Base-by-base conservation (phyloP, 179 eudicot species). In the Beta macrorhiza region DNA sequence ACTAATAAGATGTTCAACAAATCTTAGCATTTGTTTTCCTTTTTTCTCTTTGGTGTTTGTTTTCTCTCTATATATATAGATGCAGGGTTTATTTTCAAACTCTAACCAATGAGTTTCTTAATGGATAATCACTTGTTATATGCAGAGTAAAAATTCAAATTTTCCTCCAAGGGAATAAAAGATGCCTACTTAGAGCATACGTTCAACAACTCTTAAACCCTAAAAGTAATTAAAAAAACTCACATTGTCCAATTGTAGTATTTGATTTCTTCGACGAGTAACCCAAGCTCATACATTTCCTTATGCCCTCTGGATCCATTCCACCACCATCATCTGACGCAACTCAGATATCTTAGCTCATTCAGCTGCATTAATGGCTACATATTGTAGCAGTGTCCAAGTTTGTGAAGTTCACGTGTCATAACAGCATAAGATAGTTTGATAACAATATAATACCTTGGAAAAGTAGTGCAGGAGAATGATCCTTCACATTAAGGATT, bases 221-320 rank as follows among this genome's bases (percentile, higher is more conserved):
- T 47, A 51, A 77, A 32, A 76, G 45, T 62, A 62, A 7, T n/a
- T 0, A 25, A 25, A 56, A 16, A 77, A 58, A 83, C 87, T 91
- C 84, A 96, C 99, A 96, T 82, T 96, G 98, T 72, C 99, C 99
- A 72, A 96, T 96, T 44, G 98, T 96, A 74, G 88, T 88, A 81
- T 92, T 93, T 76, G 94, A 72, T 81, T 85, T 92, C 90, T 96
- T 96, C 73, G 98, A 91, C 22, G 99, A 96, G 87, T 96, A 96
- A 52, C 99, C 99, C 89, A 96, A 87, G 89, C 99, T 93, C 98
- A 96, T 96, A 86, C 99, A 96, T 87, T 92, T 93, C 79, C 98
- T 89, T 61, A 96, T 83, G 80, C 90, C 77, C 22, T 92, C 98
- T 45, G 98, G 97, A 89, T 93, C 91, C 99, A 96, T 96, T 80